Evolutionary conservation across 768 basidiomycete species (phyloP).

Genomic region (Serendipita sp.): DNA sequence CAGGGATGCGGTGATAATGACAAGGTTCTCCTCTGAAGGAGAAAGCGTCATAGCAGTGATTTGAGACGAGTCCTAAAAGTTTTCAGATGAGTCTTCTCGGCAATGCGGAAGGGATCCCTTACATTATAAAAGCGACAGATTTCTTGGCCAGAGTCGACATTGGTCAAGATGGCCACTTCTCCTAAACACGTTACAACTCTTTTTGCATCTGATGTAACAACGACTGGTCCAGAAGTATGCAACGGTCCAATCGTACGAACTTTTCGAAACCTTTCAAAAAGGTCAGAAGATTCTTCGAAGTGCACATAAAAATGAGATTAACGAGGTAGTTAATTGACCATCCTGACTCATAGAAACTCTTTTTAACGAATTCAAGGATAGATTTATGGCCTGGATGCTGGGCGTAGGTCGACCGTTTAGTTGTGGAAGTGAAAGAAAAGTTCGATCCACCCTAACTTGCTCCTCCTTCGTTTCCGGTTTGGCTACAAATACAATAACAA

Average conservation of each 20-base stretch:
- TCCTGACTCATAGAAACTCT: background rate
- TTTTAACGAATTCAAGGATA: background rate
- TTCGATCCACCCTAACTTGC: too few relatives aligned
- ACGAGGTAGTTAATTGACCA: background rate
- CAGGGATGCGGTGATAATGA: constrained; percentile 67
- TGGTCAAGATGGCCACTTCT: constrained; percentile 71
- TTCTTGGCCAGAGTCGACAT: constrained; percentile 52
- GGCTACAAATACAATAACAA: too few relatives aligned
- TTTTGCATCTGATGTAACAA: constrained; percentile 58
- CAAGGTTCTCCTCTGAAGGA: constrained; percentile 52
- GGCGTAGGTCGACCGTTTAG: too few relatives aligned
- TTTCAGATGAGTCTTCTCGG: constrained; percentile 4
- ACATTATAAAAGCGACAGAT: constrained; percentile 77
- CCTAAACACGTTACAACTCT: constrained; percentile 74
- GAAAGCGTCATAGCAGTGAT: constrained; percentile 75
- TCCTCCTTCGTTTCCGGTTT: too few relatives aligned
- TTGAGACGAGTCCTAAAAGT: constrained; percentile 56
- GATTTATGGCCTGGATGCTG: too few relatives aligned
- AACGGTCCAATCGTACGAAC: constrained; percentile 54
- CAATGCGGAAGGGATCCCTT: constrained; percentile 20
- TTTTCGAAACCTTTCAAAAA: constrained; percentile 50
- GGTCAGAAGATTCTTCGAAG: constrained; percentile 27
- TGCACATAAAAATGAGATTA: background rate
- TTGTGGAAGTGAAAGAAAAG: too few relatives aligned
- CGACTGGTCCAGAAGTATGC: constrained; percentile 78